Conservation (phyloP, 78 protist species). For the Andalucia godoyi region DNA sequence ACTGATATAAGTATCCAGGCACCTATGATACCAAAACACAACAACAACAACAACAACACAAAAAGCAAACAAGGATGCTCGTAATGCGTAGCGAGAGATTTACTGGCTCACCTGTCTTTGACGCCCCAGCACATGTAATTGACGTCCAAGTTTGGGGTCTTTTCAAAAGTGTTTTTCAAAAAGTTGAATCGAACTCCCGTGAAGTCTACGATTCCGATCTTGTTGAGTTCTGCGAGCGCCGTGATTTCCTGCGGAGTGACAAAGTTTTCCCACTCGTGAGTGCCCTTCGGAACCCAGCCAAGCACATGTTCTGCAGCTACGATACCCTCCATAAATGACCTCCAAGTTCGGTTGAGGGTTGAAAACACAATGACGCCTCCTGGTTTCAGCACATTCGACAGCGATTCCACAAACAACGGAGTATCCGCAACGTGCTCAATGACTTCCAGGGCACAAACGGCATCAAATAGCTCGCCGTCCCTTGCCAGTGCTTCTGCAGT, state of each 20-base stretch:
- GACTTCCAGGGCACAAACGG: constrained; percentile 26
- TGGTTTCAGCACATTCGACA: background rate
- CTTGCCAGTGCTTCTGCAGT: constrained; percentile 12
- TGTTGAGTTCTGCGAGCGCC: background rate
- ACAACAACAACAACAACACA: too few species aligned
- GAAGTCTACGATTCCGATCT: background rate
- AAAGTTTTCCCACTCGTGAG: constrained; percentile 28
- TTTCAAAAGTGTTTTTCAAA: background rate
- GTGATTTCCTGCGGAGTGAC: constrained; percentile 15
- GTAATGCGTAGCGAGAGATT: too few species aligned
- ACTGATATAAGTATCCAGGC: too few species aligned
- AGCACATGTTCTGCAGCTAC: constrained; percentile 27
- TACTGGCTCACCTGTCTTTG: too few species aligned
- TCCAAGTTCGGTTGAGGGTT: constrained; percentile 31
- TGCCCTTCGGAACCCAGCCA: constrained; percentile 6
- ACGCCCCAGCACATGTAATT: background rate
- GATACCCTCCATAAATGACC: constrained; percentile 18
- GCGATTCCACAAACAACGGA: constrained; percentile 4
- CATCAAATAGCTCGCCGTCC: constrained; percentile 12
- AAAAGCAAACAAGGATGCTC: too few species aligned
- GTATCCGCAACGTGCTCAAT: constrained; percentile 40
- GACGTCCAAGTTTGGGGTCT: background rate
- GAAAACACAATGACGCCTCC: constrained; percentile 28
- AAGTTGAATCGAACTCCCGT: background rate
- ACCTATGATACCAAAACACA: too few species aligned